Conservation (phyloP, 768 basidiomycete genomes). For the Kwoniella shandongensis region DNA sequence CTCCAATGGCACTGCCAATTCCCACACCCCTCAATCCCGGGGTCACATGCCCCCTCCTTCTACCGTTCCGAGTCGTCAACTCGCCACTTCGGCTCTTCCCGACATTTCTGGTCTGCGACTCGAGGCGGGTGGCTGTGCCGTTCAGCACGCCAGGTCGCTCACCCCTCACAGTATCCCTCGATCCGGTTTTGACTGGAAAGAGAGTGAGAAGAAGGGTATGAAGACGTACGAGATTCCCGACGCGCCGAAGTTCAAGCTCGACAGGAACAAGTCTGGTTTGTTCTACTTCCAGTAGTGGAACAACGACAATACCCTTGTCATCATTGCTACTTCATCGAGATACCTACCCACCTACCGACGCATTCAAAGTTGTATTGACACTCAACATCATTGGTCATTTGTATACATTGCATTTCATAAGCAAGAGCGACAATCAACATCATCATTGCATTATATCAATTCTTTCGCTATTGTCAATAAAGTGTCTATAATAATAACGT, state of each 20-base stretch:
- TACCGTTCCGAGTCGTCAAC: constrained; percentile 11
- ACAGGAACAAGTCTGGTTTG: constrained; percentile 36
- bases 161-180: constrained; percentile 16
- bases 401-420: no score
- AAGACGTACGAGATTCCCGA: constrained; percentile 42
- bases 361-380: background rate
- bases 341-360: background rate
- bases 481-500: no score
- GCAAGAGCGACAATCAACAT: no score
- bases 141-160: background rate
- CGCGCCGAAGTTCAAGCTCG: constrained; percentile 30
- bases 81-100: constrained; percentile 7
- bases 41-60: constrained; percentile 16
- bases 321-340: background rate
- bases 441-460: no score
- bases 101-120: constrained; percentile 10
- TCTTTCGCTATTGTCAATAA: no score
- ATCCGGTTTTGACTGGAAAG: constrained; percentile 38
- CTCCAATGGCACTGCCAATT: constrained; percentile 10
- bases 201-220: constrained; percentile 37
- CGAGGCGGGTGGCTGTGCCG: background rate
- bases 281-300: constrained; percentile 42
- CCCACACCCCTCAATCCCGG: constrained; percentile 4
- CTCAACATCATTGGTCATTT: no score
- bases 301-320: background rate